Evolutionary conservation across 371 early-diverging fungal species (phyloP).

Genomic region (Saksenaea oblongispora): DNA sequence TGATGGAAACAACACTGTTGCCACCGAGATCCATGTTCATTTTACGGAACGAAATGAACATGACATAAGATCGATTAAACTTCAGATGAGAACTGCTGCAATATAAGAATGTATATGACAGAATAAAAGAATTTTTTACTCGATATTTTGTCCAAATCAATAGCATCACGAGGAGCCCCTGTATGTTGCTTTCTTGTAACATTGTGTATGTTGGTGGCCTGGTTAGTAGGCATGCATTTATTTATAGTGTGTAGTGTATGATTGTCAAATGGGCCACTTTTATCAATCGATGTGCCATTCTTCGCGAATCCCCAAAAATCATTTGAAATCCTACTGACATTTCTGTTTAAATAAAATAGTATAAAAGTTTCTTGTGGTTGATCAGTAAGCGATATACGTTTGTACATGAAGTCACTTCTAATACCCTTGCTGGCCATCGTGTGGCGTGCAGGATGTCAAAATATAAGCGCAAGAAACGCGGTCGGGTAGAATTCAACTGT

Average conservation of each 20-base stretch:
- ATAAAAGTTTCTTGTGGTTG: background rate
- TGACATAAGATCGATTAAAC: no score
- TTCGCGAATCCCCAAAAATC: background rate
- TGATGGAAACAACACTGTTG: no score
- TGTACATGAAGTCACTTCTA: background rate
- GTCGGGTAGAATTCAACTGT: conserved; percentile 29
- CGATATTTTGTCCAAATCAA: background rate
- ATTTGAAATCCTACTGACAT: background rate
- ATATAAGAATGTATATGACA: background rate
- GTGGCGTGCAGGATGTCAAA: background rate
- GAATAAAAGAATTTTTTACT: background rate
- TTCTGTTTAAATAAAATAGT: background rate
- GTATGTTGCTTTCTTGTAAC: background rate
- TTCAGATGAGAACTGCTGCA: background rate
- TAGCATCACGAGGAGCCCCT: background rate
- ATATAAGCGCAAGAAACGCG: conserved; percentile 16
- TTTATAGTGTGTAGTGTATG: background rate
- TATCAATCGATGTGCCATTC: background rate
- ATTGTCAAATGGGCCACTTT: background rate
- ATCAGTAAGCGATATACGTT: background rate
- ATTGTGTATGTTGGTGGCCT: background rate
- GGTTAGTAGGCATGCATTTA: background rate
- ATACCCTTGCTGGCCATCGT: background rate
- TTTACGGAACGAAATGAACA: background rate
- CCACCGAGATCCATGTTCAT: no score